phyloP scores from a whole-genome alignment of 2,329 filamentous ascomycete genomes.

The Ustilaginoidea virens region DNA sequence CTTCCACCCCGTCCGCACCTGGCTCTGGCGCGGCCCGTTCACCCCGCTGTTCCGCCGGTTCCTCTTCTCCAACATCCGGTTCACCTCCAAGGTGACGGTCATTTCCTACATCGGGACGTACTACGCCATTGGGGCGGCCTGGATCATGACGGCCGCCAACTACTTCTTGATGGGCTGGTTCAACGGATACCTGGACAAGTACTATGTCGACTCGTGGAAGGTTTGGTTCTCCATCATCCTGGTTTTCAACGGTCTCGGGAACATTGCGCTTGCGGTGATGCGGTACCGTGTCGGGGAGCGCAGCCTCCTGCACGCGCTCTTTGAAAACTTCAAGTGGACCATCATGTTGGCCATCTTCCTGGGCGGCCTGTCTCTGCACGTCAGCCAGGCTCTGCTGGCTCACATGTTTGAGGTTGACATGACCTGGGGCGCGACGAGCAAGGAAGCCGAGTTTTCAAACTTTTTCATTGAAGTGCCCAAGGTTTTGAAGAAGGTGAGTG shows the following conservation, averaged over 20 bases:
- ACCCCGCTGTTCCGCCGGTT: constrained; percentile 66
- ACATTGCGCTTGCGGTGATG: constrained; percentile 56
- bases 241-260: constrained; percentile 62
- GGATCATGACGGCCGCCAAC: constrained; percentile 57
- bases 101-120: constrained; percentile 68
- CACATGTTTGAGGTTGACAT: constrained; percentile 82
- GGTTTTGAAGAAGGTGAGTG: constrained; percentile 59
- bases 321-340: constrained; percentile 60
- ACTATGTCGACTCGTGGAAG: constrained; percentile 65
- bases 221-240: constrained; percentile 70
- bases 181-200: constrained; percentile 64
- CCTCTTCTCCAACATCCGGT: constrained; percentile 55
- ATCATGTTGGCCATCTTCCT: constrained; percentile 65
- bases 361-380: constrained; percentile 65
- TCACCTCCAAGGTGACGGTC: constrained; percentile 63
- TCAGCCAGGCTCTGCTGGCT: constrained; percentile 61
- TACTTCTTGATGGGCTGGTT: constrained; percentile 67
- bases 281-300: constrained; percentile 55
- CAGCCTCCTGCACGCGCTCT: constrained; percentile 37
- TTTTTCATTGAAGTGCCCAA: constrained; percentile 77
- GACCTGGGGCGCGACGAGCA: constrained; percentile 72
- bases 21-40: constrained; percentile 60
- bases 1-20: constrained; percentile 62
- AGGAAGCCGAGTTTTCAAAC: constrained; percentile 67
- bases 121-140: constrained; percentile 62